Base-by-base conservation (phyloP, 2,329 filamentous ascomycete genomes). In the Calonectria pteridis region DNA sequence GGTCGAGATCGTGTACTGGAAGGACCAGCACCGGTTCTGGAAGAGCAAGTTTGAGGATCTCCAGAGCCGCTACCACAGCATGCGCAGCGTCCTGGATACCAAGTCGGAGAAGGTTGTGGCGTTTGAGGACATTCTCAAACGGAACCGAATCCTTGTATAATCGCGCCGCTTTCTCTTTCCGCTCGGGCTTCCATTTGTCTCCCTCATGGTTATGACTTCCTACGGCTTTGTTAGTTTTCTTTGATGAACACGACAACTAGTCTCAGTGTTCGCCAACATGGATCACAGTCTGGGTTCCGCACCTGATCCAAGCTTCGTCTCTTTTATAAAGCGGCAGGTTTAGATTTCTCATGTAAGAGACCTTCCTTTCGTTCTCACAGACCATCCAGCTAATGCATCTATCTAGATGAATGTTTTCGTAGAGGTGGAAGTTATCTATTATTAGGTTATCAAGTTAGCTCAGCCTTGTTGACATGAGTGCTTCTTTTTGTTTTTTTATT, bases 1-100 rank as follows among this genome's bases (percentile, higher is more conserved):
- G 50, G 76, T 80, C 14, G 82, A 85, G 53, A 80, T 84, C 13
- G 77, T 82, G 4, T 81, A 84, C 49, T 86, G 83, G 84, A 84
- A 82, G 23, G 78, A 83, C 23, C 78, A 81, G 67, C 80, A 77
- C 31, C 73, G 79, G 14, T 80, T 81, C 70, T 83, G 82, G 82
- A 82, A 82, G 73, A 66, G 75, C 66, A 81, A 79, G 58, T 82
- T 80, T 31, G 80, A 83, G 11, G 77, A 80, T 29, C 67, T 79
- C 20, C 76, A 78, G 51, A 77, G 76, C 46, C 71, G 79, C 33
- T 76, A 83, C 55, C 79, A 83, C 55, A 79, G 83, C 11, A 72
- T 83, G 33, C 77, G 77, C 20, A 77, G 78, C 2, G 72, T 82
- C 23, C 69, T 83, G 26, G 81, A 84, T 53, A 75, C 79, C 29